Evolutionary conservation across 2,329 filamentous ascomycete genomes (phyloP), one percentile per base, ranked within the genome.

Genomic region (Pseudocercospora fuligena): DNA sequence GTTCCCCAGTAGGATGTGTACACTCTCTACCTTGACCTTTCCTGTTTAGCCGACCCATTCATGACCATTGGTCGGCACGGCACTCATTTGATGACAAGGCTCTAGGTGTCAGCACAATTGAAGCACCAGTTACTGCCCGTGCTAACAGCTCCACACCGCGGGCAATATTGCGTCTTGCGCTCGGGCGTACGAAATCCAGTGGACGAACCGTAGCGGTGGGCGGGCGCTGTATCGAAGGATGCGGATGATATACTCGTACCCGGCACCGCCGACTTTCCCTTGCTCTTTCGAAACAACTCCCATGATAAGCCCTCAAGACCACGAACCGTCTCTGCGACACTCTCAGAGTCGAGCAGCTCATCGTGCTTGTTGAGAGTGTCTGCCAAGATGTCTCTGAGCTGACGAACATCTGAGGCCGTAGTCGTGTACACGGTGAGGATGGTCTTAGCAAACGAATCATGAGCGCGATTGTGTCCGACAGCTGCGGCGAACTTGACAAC

Each of bases 341-440:
- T 36, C 58, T 9, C 36, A 2, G 12, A 14, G n/a, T 47, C 58
- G 2, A 46, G 36, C 19, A 60, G 27, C n/a, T 60, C 36, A 9
- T 19, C 16, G n/a, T 33, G n/a, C 33, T 5, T 11, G n/a, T 46
- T 4, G 8, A 61, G 46, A 14, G 19, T 27, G 9, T 61, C 46
- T 3, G n/a, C 31, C 23, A 66, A 53, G 19, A 19, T 25, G 12
- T 54, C 33, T 33, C 80, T 76, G 27, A 82, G 75, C 19, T 80
- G 78, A 19, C 78, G 76, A 64, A 80, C 78, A 21, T 75, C 75
- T 61, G 81, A 80, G 60, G 81, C 75, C 21, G 81, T 82, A 19
- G 75, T 76, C 40, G 79, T 77, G 72, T 80, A 82, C 6, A 77
- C 80, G 60, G 80, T 77, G 71, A 76, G 72, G 62, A 79, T 78